Base-by-base conservation (phyloP, 495 filamentous ascomycete genomes). In the Hyaloscypha variabilis region DNA sequence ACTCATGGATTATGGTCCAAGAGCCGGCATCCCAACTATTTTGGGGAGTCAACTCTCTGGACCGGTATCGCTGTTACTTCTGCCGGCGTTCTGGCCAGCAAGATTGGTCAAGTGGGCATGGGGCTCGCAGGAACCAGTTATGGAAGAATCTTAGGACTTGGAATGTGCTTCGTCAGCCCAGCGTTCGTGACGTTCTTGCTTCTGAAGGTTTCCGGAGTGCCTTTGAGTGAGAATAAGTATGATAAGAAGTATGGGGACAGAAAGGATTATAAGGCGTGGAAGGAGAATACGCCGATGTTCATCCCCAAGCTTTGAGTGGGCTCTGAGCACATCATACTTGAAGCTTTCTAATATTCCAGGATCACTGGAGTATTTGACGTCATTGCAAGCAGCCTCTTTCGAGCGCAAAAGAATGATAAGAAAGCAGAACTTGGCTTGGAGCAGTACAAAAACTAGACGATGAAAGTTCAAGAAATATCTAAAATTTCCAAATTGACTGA, bases 261-360 rank as follows among this genome's bases (percentile, higher is more conserved):
- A 28, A 83, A 85, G 72, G 89, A 89, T 58, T 90, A 89, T 65
- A 78, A 87, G 70, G 73, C 79, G 68, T 90, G 88, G 89, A 90
- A 88, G 77, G 76, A 77, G 71, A 83, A 87, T 60, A 88, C 85
- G 50, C 88, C 88, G 1, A 83, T 85, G 77, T 83, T 89, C 65
- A 73, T 89, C 58, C 87, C 88, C 1, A 90, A 89, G 78, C 58
- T 88, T 21, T 86, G 56, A 60, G 53, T 2, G 55, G 1, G 31
- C 39, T 14, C 14, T 46, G 17, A n/a, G n/a, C n/a, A n/a, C n/a
- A n/a, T n/a, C n/a, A n/a, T n/a, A n/a, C n/a, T 4, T 46, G 17
- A 34, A 34, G 31, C 6, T 8, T 6, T 13, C 13, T 13, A 34
- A 34, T 34, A 13, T 8, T 34, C 31, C 31, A 34, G 31, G 13